Evolutionary conservation across 139 green algal species (phyloP), one percentile per base, ranked within the genome.

Genomic region (Picochlorum sp.): DNA sequence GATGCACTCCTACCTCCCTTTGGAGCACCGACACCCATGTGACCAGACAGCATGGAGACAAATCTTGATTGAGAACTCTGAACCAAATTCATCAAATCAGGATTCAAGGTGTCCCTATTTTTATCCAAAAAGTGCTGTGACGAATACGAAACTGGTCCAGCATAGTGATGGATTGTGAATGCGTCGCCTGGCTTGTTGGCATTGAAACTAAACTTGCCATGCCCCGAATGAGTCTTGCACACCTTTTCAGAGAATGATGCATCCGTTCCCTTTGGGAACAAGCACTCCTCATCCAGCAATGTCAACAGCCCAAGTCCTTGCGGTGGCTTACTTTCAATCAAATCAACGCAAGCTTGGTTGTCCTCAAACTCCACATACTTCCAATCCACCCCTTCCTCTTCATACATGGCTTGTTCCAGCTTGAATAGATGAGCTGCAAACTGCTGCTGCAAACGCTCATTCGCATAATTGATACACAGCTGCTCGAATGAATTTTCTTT

Each of bases 381-480:
- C 91, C 90, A 96, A 79, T 97, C 83, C 64, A 97, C 92, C 62
- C 77, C 81, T 78, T 97, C 91, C 6, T 63, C 63, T 76, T 89
- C 77, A 69, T 97, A 97, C 75, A 92, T 85, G 73, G 88, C 71
- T 73, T 96, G 89, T 81, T 96, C 90, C 75, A 90, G 66, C 57
- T 79, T 83, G 68, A 92, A 91, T 51, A 93, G 69, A 75, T 94
- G 84, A 21, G 72, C 75, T 64, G 88, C 93, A 80, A 97, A 97
- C 79, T 96, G 88, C 82, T 96, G 89, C 82, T 97, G 90, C 71
- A 97, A 83, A 28, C 85, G 82, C 79, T 97, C 91, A 68, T 97
- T 97, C 24, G 91, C 90, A 45, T 92, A 87, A 79, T 97, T 97
- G 83, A 97, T 97, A 82, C 90, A 97, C 44, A 97, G 86, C 84